Evolutionary conservation across 805 yeast genomes (phyloP).

Genomic region (Candida tammaniensis): DNA sequence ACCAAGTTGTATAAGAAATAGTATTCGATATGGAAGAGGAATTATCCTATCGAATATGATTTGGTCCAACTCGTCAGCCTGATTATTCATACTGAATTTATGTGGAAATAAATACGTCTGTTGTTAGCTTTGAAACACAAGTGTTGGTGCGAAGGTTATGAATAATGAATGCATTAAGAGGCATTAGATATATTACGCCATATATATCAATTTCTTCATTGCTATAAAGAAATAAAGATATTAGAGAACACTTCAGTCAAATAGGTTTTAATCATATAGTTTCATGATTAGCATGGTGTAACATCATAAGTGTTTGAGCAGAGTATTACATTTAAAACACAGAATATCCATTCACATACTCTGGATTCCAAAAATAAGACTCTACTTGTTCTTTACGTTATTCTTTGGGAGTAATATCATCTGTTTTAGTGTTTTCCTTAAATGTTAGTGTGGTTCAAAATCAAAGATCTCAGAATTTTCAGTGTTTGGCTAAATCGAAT

Average conservation of each 20-base stretch:
- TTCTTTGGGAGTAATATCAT: no score
- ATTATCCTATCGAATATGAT: slow-evolving; percentile 26
- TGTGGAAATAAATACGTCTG: neutral
- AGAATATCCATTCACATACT: no score
- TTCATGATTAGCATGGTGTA: slow-evolving; percentile 68
- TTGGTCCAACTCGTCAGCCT: slow-evolving; percentile 12
- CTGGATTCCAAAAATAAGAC: no score
- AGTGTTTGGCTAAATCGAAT: slow-evolving; percentile 68
- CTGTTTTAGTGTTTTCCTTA: slow-evolving; percentile 11
- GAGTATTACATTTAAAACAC: neutral
- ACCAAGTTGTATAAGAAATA: slow-evolving; percentile 49
- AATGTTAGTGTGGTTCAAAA: slow-evolving; percentile 6
- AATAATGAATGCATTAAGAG: no score
- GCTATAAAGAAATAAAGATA: no score
- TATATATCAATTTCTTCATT: no score
- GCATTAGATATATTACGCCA: no score
- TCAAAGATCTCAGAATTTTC: slow-evolving; percentile 54
- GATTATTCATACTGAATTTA: neutral
- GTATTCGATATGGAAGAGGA: slow-evolving; percentile 44
- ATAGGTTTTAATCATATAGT: slow-evolving; percentile 8
- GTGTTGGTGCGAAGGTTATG: slow-evolving; percentile 20
- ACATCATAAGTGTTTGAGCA: slow-evolving; percentile 43
- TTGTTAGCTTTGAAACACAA: no score
- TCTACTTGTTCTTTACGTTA: no score
- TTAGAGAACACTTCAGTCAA: slow-evolving; percentile 11